Conservation (phyloP, 2,329 filamentous ascomycete species). For the Epichloe aotearoae region DNA sequence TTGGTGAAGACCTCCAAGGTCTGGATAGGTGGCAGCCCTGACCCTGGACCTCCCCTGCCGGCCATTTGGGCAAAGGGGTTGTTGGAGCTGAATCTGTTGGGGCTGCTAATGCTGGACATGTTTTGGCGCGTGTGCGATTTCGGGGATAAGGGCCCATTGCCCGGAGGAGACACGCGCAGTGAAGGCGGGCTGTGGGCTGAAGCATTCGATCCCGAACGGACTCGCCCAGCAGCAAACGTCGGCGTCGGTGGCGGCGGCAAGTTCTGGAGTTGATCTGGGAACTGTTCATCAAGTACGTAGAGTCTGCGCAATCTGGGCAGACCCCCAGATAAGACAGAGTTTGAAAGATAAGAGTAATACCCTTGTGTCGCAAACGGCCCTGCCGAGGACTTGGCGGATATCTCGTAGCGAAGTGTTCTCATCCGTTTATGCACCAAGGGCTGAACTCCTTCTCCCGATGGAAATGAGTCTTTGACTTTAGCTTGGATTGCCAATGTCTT, state of each 20-base stretch:
- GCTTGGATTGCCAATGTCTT: conserved; percentile 42
- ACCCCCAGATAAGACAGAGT: conserved; percentile 66
- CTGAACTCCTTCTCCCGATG: conserved; percentile 34
- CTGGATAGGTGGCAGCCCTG: conserved; percentile 29
- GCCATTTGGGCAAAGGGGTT: conserved; percentile 38
- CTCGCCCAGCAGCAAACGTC: conserved; percentile 17
- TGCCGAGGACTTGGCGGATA: conserved; percentile 46
- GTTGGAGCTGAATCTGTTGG: conserved; percentile 43
- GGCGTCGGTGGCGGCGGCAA: conserved; percentile 55
- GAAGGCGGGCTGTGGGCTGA: conserved; percentile 10
- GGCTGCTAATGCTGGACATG: conserved; percentile 9
- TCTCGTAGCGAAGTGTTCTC: conserved; percentile 67
- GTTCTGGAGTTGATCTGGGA: conserved; percentile 64
- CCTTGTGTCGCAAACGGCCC: conserved; percentile 45
- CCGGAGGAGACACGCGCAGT: conserved; percentile 9
- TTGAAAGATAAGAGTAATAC: conserved; percentile 78
- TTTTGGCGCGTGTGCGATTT: conserved; percentile 14
- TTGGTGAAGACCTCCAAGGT: conserved; percentile 49
- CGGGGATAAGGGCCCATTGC: conserved; percentile 14
- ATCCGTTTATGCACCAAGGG: conserved; percentile 58
- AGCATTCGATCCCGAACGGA: conserved; percentile 20
- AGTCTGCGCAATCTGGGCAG: conserved; percentile 63
- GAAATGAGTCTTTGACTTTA: conserved; percentile 36
- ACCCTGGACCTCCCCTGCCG: not conserved
- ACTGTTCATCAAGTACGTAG: conserved; percentile 75